These are phyloP conservation scores for Cryptosporidium sp. DNA, from an alignment of 169 alveolate genomes.

Conservation along the genomic window DNA sequence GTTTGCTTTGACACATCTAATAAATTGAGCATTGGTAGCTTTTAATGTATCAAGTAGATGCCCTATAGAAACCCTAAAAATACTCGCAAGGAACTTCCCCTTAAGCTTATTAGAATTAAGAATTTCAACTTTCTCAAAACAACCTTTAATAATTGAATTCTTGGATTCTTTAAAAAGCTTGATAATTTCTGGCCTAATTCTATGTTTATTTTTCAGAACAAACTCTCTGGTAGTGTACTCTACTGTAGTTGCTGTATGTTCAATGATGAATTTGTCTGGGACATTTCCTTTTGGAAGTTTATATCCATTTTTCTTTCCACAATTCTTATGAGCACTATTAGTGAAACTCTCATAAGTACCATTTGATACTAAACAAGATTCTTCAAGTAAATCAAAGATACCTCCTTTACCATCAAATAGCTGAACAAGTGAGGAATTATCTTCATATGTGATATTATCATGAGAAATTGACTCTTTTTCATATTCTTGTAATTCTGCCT, in stretches of 20 bases:
- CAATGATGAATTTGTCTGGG: constrained; percentile 55
- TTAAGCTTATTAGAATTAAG: constrained; percentile 78
- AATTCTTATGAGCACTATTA: constrained; percentile 78
- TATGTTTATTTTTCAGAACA: constrained; percentile 78
- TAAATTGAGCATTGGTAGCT: constrained; percentile 79
- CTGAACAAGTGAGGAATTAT: constrained; percentile 51
- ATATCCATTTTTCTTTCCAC: constrained; percentile 73
- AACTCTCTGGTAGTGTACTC: constrained; percentile 79
- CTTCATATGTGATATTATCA: constrained; percentile 70
- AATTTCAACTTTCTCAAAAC: constrained; percentile 77
- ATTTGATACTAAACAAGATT: constrained; percentile 79
- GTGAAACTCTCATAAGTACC: constrained; percentile 80
- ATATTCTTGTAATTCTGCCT: constrained; percentile 90
- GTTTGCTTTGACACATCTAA: constrained; percentile 76
- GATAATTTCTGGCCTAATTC: constrained; percentile 77
- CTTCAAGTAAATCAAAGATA: constrained; percentile 78
- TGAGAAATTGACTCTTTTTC: constrained; percentile 81
- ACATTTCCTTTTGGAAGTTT: constrained; percentile 78
- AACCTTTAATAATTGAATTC: constrained; percentile 57
- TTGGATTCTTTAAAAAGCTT: constrained; percentile 73
- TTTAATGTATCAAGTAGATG: constrained; percentile 74
- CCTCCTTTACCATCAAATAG: constrained; percentile 77
- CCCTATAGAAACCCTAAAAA: constrained; percentile 79
- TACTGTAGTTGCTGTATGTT: constrained; percentile 81
- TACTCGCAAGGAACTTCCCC: constrained; percentile 80